Conservation (phyloP, 148 eudicot genomes). For the Cornus florida region DNA sequence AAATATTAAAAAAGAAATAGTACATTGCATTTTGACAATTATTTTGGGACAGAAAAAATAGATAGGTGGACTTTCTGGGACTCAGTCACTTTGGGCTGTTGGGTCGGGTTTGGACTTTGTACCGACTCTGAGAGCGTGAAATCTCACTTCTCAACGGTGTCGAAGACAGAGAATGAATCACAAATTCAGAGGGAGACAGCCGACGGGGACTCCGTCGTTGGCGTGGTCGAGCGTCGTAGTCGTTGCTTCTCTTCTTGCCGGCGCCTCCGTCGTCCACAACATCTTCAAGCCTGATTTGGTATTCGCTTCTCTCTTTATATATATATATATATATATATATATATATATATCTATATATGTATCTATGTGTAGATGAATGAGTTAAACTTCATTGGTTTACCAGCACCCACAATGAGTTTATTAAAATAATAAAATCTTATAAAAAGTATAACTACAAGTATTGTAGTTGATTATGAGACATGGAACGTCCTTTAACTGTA, state of each 20-base stretch:
- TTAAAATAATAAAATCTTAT: neutral
- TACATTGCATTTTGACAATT: too few relatives aligned
- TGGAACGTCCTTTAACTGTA: neutral
- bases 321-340: neutral
- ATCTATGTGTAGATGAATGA: too few relatives aligned
- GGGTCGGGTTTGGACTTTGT: too few relatives aligned
- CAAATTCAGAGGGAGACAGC: constrained; percentile 56
- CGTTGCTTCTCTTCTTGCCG: constrained; percentile 64
- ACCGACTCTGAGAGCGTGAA: neutral
- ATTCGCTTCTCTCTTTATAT: neutral
- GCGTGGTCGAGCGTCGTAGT: constrained; percentile 74
- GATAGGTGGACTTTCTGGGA: too few relatives aligned
- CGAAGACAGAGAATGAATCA: constrained; percentile 35
- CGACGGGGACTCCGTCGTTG: constrained; percentile 82
- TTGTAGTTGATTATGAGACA: neutral
- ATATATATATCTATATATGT: too few relatives aligned
- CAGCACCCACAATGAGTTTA: too few relatives aligned
- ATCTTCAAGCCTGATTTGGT: constrained; percentile 80
- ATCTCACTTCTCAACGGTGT: neutral
- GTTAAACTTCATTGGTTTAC: too few relatives aligned
- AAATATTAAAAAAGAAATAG: too few relatives aligned
- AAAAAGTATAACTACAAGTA: neutral
- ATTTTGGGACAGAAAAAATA: too few relatives aligned
- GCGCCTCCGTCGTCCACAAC: constrained; percentile 91
- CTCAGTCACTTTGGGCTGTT: too few relatives aligned